Conservation (phyloP, 1,139 yeast species). For the Taiozyma sp. region DNA sequence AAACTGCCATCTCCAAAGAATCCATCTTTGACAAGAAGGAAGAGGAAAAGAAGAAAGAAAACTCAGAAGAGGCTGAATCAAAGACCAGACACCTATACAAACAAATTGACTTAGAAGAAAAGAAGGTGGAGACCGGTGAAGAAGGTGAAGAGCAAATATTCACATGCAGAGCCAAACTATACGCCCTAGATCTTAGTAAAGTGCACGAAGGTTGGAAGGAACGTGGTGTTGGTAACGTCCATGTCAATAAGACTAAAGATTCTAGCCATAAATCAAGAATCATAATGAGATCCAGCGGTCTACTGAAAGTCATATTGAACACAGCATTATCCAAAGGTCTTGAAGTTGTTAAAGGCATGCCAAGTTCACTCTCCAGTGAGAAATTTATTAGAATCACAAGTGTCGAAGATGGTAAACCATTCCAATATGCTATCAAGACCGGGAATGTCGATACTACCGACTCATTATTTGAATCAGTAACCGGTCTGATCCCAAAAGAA, state of each 20-base stretch:
- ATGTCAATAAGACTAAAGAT: conserved; percentile 53
- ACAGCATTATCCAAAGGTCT: conserved; percentile 57
- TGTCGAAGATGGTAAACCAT: conserved; percentile 56
- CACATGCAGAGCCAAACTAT: conserved; percentile 73
- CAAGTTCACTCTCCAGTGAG: conserved; percentile 75
- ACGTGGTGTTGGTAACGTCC: conserved; percentile 85
- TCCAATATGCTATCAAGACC: conserved; percentile 79
- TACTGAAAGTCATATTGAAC: conserved; percentile 78
- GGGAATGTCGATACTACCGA: conserved; percentile 59
- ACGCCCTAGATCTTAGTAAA: conserved; percentile 63
- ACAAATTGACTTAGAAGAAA: conserved; percentile 35
- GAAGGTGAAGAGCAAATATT: conserved; percentile 74
- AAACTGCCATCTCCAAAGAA: conserved; percentile 42
- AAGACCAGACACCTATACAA: conserved; percentile 15
- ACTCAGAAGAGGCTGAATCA: conserved; percentile 5
- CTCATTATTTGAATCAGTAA: conserved; percentile 50
- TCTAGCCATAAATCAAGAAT: conserved; percentile 44
- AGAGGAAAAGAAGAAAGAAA: conserved; percentile 1
- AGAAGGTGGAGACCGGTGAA: conserved; percentile 78
- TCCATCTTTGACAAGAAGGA: conserved; percentile 46
- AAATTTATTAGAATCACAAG: conserved; percentile 73
- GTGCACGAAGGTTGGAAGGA: conserved; percentile 89
- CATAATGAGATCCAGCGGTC: conserved; percentile 90
- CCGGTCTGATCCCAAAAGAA: conserved; percentile 29
- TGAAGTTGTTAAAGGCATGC: conserved; percentile 72